phyloP scores from a whole-genome alignment of 2,329 filamentous ascomycete genomes.

The Fulvia fulva region DNA sequence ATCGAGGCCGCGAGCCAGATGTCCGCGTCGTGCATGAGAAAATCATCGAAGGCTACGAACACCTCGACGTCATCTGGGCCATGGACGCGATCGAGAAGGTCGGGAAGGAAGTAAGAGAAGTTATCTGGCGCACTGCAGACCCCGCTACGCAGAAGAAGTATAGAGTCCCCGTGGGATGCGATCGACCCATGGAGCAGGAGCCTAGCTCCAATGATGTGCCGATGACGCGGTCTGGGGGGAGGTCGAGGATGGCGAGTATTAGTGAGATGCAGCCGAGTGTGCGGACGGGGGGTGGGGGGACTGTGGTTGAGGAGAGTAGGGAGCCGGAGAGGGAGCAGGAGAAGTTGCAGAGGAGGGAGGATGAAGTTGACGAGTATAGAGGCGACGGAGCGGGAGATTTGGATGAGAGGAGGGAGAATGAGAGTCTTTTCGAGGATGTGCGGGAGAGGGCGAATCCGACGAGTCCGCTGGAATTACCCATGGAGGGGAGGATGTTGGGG shows the following conservation, averaged over 20 bases:
- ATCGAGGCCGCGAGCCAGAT: constrained; percentile 73
- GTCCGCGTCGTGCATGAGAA: constrained; percentile 77
- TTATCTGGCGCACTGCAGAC: constrained; percentile 73
- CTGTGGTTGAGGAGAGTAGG: not conserved
- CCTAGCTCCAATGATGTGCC: constrained; percentile 24
- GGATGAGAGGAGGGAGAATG: constrained; percentile 11
- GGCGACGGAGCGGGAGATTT: not conserved
- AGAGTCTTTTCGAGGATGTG: constrained; percentile 26
- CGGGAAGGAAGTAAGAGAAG: constrained; percentile 72
- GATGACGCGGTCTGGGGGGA: constrained; percentile 26
- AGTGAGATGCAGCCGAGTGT: constrained; percentile 12
- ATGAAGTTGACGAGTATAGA: not conserved
- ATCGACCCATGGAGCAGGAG: constrained; percentile 34
- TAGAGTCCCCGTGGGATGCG: constrained; percentile 62
- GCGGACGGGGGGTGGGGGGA: not conserved
- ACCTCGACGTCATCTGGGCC: constrained; percentile 92
- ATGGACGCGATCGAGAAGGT: constrained; percentile 83
- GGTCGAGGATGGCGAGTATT: constrained; percentile 30
- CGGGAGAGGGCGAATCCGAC: constrained; percentile 31
- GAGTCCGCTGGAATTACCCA: constrained; percentile 4
- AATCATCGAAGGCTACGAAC: constrained; percentile 82
- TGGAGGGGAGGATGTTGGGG: not conserved
- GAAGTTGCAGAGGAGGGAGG: constrained; percentile 1
- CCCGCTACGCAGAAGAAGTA: constrained; percentile 56
- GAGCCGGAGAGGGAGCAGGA: constrained; percentile 2